phyloP scores from a whole-genome alignment of 208 protist genomes.

The Leishmania aethiopica region DNA sequence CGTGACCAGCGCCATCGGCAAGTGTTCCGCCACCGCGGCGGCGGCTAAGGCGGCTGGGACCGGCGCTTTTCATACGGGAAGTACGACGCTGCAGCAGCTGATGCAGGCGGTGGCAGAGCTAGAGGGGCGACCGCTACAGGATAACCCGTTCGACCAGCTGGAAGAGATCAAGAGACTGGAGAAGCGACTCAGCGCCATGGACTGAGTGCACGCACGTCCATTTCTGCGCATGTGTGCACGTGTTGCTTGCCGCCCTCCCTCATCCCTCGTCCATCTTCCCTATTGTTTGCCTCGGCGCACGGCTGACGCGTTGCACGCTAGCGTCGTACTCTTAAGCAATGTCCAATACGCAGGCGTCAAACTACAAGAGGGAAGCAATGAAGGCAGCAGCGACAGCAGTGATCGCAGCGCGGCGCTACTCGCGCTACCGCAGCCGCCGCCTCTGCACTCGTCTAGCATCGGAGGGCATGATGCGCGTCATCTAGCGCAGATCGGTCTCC shows the following conservation, averaged over 20 bases:
- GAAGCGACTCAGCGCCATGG: constrained; percentile 20
- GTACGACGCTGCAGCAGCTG: constrained; percentile 11
- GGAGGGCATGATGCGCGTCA: not conserved
- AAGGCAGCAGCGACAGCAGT: not conserved
- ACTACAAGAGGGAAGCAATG: not conserved
- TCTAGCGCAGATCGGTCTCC: not conserved
- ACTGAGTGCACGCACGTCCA: not conserved
- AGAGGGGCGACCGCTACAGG: constrained; percentile 19
- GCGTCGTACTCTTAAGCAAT: not conserved
- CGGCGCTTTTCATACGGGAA: not conserved
- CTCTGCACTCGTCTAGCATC: not conserved
- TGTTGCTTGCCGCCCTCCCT: not conserved
- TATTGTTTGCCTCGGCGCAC: not conserved
- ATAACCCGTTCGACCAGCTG: constrained; percentile 28
- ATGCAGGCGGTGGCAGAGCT: constrained; percentile 17
- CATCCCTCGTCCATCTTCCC: not conserved
- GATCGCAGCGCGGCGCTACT: not conserved
- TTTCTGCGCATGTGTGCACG: not conserved
- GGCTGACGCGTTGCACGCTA: not conserved
- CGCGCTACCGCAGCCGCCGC: not conserved
- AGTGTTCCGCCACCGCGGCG: not conserved
- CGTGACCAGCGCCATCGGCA: not conserved
- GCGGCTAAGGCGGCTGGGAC: not conserved
- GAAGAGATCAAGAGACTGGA: constrained; percentile 28
- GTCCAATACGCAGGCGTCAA: not conserved